Evolutionary conservation across 1,139 yeast genomes (phyloP), one percentile per base, ranked within the genome.

Genomic region (Candida albicans): DNA sequence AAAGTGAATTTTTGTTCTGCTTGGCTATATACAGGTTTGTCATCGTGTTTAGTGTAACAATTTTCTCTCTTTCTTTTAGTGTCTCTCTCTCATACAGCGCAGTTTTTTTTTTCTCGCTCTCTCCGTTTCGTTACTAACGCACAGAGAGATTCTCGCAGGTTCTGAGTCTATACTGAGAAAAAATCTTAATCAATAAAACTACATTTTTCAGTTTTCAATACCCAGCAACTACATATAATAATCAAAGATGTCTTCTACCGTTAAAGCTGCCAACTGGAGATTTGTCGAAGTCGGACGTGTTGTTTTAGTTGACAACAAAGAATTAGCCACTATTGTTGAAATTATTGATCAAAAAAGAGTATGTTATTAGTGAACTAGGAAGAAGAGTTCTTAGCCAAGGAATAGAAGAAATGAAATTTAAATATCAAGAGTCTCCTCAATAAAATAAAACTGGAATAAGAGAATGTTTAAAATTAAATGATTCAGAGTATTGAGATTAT

Each of bases 281-380:
- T 85, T 82, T 73, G 99, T 95, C 74, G 96, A 93, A 83, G 87
- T 91, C 70, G 99, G 99, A 75, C 96, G 99, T 82, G 89, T 95
- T 72, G 96, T 91, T 77, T 86, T 91, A 71, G 73, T 93, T 73
- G 77, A 82, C 83, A 79, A 82, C 79, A 86, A 87, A 78, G 68
- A 69, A 52, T 81, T 91, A 70, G 98, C 97, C 67, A 79, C 95
- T 71, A 83, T 91, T 68, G 96, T 90, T 68, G 99, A 95, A 82
- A 89, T 95, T 79, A 88, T 95, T 71, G 98, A 95, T 83, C 96
- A 91, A 84, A 90, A 88, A 86, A 88, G 97, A 81, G 98, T 85
- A 82, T 73, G 91, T 84, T 62, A 25, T n/a, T 26, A 29, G n/a
- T 36, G 33, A 36, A 6, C 29, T 34, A 33, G 33, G 24, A 33